Evolutionary conservation across 2,329 filamentous ascomycete genomes (phyloP).

Genomic region (Chrysoporthe cubensis): DNA sequence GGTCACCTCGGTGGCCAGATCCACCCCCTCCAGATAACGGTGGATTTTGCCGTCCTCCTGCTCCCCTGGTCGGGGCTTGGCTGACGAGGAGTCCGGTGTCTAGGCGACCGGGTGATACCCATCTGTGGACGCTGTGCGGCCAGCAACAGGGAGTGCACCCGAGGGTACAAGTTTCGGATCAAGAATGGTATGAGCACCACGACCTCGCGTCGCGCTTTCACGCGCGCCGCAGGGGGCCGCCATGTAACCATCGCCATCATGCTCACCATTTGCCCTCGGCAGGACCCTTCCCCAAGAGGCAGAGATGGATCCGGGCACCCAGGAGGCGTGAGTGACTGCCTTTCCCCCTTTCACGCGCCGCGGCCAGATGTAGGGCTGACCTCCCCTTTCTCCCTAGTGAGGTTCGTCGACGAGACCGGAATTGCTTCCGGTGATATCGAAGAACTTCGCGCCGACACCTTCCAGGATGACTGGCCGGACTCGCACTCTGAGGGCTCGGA

Average conservation of each 20-base stretch:
- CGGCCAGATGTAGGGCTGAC: conserved; percentile 10
- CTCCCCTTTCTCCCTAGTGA: conserved; percentile 29
- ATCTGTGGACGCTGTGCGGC: conserved; percentile 39
- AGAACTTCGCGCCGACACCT: conserved; percentile 13
- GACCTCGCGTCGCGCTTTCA: background rate
- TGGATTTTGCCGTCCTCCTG: background rate
- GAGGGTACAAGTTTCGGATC: conserved; percentile 41
- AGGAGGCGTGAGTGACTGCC: conserved; percentile 33
- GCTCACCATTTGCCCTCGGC: conserved; percentile 10
- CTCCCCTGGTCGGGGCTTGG: conserved; percentile 4
- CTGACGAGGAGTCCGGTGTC: conserved; percentile 11
- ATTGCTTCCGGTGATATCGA: conserved; percentile 25
- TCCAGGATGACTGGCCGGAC: conserved; percentile 29
- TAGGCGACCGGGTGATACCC: conserved; percentile 46
- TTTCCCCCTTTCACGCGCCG: background rate
- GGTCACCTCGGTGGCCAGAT: conserved; percentile 2
- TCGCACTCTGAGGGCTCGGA: conserved; percentile 23
- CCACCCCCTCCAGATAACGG: background rate
- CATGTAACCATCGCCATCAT: background rate
- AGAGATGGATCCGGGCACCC: conserved; percentile 41
- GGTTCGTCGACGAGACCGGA: conserved; percentile 35
- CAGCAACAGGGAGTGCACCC: conserved; percentile 35
- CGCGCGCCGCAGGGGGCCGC: background rate
- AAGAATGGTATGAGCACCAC: conserved; percentile 31
- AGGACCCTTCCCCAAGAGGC: conserved; percentile 37